A percentile compares a stretch with the other conserved stretches of the same genome.
These are phyloP conservation scores for Trichoderma sp. DNA, from an alignment of 2,329 filamentous ascomycete species.

Conservation along the genomic window DNA sequence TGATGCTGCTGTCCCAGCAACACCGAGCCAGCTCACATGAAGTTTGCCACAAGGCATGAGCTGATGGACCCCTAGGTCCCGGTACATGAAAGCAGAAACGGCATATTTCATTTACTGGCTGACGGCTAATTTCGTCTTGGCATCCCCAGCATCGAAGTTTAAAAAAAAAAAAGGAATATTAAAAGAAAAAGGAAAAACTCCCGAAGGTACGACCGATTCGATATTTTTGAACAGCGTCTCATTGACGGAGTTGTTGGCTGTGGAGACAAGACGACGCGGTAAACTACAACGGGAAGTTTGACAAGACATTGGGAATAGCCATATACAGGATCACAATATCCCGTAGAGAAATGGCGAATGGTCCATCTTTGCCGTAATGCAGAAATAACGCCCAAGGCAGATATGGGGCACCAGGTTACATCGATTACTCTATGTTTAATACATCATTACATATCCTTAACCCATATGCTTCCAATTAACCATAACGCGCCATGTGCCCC, in stretches of 20 bases:
- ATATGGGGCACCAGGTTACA: neutral
- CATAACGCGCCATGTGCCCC: neutral
- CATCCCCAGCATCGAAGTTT: neutral
- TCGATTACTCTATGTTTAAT: neutral
- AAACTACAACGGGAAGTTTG: neutral
- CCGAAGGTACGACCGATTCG: neutral
- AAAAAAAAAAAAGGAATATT: neutral
- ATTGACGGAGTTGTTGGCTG: neutral
- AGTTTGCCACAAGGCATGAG: neutral
- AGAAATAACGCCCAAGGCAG: neutral
- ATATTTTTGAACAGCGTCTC: neutral
- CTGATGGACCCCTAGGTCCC: neutral
- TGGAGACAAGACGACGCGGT: neutral
- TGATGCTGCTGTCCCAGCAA: neutral
- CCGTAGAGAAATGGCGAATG: neutral
- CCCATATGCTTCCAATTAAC: slow-evolving; percentile 13
- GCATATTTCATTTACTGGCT: neutral
- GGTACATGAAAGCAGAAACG: neutral
- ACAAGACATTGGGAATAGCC: neutral
- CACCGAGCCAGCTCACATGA: neutral
- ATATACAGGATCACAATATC: neutral
- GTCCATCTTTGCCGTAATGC: neutral
- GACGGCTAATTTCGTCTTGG: slow-evolving; percentile 16
- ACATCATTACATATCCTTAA: neutral
- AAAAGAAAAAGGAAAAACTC: neutral